Percentiles rank a stretch among this genome's conserved stretches.
These are phyloP conservation scores for Canna indica DNA, from an alignment of 176 grass and related monocot genomes.

Conservation along the genomic window DNA sequence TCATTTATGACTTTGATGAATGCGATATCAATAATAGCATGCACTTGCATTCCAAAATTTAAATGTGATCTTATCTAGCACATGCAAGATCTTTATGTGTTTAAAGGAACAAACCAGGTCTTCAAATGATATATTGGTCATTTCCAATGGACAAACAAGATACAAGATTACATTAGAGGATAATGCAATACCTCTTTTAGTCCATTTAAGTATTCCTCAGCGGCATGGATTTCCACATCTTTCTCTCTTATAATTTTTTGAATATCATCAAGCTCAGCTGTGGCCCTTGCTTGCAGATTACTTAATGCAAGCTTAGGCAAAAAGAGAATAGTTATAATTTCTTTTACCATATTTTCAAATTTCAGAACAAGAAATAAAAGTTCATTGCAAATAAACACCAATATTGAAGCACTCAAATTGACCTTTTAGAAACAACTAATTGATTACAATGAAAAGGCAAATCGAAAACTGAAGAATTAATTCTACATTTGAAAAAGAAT, in stretches of 20 bases:
- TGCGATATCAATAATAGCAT: too few relatives aligned
- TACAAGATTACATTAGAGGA: not conserved
- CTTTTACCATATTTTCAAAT: not conserved
- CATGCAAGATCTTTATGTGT: not conserved
- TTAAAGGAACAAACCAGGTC: not conserved
- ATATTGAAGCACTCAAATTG: not conserved
- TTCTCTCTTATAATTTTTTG: slow-evolving; percentile 22
- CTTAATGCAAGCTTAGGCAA: slow-evolving; percentile 18
- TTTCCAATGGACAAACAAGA: not conserved
- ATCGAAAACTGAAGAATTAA: not conserved
- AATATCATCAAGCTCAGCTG: slow-evolving; percentile 28
- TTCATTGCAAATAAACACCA: not conserved
- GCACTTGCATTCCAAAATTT: not conserved
- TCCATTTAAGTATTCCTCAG: slow-evolving; percentile 22
- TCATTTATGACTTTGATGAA: too few relatives aligned
- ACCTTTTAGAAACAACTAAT: not conserved
- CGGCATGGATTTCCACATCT: not conserved
- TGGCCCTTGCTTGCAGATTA: slow-evolving; percentile 30
- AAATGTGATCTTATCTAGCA: not conserved
- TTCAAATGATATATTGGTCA: not conserved
- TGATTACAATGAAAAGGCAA: not conserved
- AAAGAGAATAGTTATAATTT: not conserved
- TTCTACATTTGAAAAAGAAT: not conserved
- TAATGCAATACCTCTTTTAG: slow-evolving; percentile 27
- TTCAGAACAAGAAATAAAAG: not conserved